These are phyloP conservation scores for Aspergillus sp. DNA, from an alignment of 2,329 filamentous ascomycete species.

Conservation along the genomic window DNA sequence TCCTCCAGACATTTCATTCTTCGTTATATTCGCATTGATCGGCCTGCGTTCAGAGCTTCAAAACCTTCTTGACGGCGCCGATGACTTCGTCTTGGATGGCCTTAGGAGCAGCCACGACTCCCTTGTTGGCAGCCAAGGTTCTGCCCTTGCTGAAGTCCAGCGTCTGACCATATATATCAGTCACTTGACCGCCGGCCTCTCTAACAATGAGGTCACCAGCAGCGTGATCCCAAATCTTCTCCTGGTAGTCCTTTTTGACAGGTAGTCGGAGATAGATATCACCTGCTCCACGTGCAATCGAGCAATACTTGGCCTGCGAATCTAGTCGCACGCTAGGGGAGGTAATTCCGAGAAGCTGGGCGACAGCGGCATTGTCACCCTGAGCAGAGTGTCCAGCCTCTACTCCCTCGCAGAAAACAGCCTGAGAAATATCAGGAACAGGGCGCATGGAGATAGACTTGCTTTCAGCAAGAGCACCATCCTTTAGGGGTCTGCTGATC, in stretches of 20 bases:
- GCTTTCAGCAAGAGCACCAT: slow-evolving; percentile 41
- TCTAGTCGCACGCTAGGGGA: slow-evolving; percentile 92
- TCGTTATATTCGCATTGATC: slow-evolving; percentile 14
- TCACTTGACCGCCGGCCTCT: slow-evolving; percentile 89
- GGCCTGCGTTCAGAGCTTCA: slow-evolving; percentile 49
- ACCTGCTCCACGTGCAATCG: slow-evolving; percentile 87
- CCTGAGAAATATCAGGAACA: slow-evolving; percentile 70
- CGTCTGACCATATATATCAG: slow-evolving; percentile 79
- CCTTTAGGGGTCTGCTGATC: slow-evolving; percentile 72
- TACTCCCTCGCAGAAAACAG: slow-evolving; percentile 95
- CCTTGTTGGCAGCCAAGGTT: slow-evolving; percentile 87
- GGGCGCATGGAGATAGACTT: slow-evolving; percentile 77
- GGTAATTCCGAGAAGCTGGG: slow-evolving; percentile 80
- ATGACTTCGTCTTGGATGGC: slow-evolving; percentile 75
- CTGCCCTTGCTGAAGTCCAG: slow-evolving; percentile 85
- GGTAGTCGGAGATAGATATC: slow-evolving; percentile 93
- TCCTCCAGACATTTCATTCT: slow-evolving; percentile 9
- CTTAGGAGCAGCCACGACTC: slow-evolving; percentile 83
- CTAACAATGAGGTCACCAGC: slow-evolving; percentile 91
- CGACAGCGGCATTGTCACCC: slow-evolving; percentile 81
- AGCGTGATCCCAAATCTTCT: slow-evolving; percentile 99
- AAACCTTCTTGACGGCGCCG: slow-evolving; percentile 76
- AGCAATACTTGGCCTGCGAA: slow-evolving; percentile 96
- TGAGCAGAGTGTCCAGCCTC: slow-evolving; percentile 92
- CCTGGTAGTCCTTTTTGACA: slow-evolving; percentile 81